Evolutionary conservation across 208 protist genomes (phyloP).

Genomic region (Leptomonas pyrrhocoris): DNA sequence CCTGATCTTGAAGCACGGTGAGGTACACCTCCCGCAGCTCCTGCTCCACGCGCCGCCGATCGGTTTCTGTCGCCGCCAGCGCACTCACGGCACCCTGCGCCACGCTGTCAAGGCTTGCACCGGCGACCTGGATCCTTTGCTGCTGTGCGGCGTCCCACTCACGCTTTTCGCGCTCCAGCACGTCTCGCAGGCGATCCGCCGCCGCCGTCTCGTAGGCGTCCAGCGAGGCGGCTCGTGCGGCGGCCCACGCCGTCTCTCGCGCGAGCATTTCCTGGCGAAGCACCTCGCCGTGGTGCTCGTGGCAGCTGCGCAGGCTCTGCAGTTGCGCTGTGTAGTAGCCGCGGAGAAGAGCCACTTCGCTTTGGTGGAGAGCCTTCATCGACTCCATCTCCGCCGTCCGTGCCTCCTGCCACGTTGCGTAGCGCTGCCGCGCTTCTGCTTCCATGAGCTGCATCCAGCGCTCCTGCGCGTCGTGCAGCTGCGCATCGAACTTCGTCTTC

Average conservation of each 20-base stretch:
- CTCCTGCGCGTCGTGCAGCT: constrained; percentile 11
- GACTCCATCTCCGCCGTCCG: constrained; percentile 14
- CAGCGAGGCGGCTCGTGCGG: constrained; percentile 18
- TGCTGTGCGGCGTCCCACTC: constrained; percentile 4
- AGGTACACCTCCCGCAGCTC: constrained; percentile 19
- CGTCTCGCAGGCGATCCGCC: constrained; percentile 11
- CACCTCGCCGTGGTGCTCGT: constrained; percentile 4
- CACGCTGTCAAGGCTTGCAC: constrained; percentile 4
- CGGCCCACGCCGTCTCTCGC: constrained; percentile 22
- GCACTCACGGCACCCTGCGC: background rate
- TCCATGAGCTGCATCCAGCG: constrained; percentile 7
- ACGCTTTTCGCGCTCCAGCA: constrained; percentile 9
- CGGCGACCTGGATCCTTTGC: background rate
- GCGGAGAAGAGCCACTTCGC: constrained; percentile 19
- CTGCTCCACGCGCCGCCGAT: constrained; percentile 11
- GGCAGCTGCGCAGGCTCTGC: background rate
- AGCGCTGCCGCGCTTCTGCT: constrained; percentile 19
- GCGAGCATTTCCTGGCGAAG: constrained; percentile 14
- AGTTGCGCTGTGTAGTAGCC: constrained; percentile 15
- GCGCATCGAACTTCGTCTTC: constrained; percentile 1
- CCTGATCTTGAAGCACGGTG: constrained; percentile 16
- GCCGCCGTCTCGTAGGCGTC: constrained; percentile 14
- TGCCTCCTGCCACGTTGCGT: constrained; percentile 17
- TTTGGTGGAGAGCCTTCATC: constrained; percentile 6
- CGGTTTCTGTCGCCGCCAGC: constrained; percentile 6